Evolutionary conservation across 1,284 basidiomycete genomes (phyloP).

Genomic region (Gastroboletus turbinatus): DNA sequence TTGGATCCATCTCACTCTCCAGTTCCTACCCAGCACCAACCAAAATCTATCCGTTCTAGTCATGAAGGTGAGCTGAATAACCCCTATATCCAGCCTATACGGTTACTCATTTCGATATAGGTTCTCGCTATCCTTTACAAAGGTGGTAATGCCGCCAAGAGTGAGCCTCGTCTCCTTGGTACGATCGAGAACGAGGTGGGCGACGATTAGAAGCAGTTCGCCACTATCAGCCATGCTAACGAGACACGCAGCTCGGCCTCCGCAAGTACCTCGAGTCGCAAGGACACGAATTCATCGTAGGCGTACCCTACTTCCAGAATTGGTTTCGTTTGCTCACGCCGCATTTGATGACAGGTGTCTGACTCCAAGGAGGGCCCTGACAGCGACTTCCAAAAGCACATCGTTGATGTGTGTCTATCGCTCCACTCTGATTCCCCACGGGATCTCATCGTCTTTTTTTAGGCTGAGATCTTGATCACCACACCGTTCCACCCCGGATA

Average conservation of each 20-base stretch:
- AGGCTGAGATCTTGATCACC: conserved; percentile 80
- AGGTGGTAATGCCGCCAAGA: conserved; percentile 68
- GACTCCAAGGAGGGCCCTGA: conserved; percentile 87
- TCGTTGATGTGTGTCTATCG: conserved; percentile 65
- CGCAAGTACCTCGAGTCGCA: conserved; percentile 68
- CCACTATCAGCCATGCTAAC: conserved; percentile 6
- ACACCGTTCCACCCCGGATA: conserved; percentile 95
- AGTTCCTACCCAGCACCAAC: background rate
- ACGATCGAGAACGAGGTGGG: conserved; percentile 84
- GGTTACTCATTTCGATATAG: conserved; percentile 37
- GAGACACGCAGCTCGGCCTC: conserved; percentile 60
- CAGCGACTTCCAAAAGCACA: conserved; percentile 86
- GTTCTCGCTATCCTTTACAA: conserved; percentile 82
- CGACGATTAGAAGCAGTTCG: background rate
- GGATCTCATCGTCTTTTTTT: conserved; percentile 10
- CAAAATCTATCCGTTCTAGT: background rate
- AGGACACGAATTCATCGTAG: conserved; percentile 76
- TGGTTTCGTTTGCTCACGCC: background rate
- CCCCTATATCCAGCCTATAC: background rate
- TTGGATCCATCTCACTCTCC: background rate
- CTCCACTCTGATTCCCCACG: background rate
- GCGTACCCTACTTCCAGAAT: conserved; percentile 20
- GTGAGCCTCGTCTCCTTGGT: conserved; percentile 86
- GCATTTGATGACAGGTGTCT: conserved; percentile 55
- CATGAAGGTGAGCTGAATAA: conserved; percentile 28